phyloP scores from a whole-genome alignment of 2,329 filamentous ascomycete species.

The Emmonsia crescens region DNA sequence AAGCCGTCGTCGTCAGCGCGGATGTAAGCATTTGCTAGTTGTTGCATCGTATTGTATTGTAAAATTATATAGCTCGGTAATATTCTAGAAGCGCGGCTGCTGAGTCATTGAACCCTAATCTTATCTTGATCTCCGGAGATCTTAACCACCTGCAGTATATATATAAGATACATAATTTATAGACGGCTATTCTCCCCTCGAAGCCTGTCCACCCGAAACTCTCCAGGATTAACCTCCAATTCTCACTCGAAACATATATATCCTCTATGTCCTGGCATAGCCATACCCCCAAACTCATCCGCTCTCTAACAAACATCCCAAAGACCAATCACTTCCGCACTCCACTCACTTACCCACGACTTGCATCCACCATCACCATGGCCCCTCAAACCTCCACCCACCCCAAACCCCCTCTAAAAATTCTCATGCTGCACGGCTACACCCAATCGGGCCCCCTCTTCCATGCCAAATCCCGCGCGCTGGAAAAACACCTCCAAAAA shows the following conservation, averaged over 20 bases:
- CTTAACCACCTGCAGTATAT: too few relatives aligned
- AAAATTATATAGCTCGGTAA: too few relatives aligned
- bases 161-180: background rate
- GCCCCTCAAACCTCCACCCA: background rate
- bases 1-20: too few relatives aligned
- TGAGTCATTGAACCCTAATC: slow-evolving; percentile 1
- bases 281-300: background rate
- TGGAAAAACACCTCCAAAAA: slow-evolving; percentile 71
- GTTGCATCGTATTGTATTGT: too few relatives aligned
- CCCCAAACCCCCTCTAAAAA: slow-evolving; percentile 38
- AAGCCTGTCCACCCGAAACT: background rate
- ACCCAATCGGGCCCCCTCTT: slow-evolving; percentile 83
- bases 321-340: background rate
- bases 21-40: too few relatives aligned
- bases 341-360: background rate
- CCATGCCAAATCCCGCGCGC: slow-evolving; percentile 74
- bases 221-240: background rate
- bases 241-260: background rate
- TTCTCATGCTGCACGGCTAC: slow-evolving; percentile 77
- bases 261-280: background rate
- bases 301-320: background rate
- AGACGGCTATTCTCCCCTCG: background rate
- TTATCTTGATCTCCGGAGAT: background rate
- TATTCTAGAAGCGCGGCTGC: background rate
- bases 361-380: slow-evolving; percentile 1